These are phyloP conservation scores for Trypanosoma platydactyli DNA, from an alignment of 208 protist species.

Conservation along the genomic window DNA sequence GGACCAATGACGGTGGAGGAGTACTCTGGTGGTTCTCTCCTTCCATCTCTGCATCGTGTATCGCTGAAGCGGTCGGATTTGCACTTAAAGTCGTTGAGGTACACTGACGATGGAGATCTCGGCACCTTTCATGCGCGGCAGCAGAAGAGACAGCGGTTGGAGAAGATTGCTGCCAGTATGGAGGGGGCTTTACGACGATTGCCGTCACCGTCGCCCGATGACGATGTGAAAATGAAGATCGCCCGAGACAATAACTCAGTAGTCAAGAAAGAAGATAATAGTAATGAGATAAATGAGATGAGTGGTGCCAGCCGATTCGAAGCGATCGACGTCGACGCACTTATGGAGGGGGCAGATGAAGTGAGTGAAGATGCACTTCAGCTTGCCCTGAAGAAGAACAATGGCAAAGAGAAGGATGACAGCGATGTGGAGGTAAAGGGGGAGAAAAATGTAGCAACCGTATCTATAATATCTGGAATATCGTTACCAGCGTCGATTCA, in stretches of 20 bases:
- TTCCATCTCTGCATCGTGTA: conserved; percentile 67
- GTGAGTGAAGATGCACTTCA: conserved; percentile 19
- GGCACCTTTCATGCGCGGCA: conserved; percentile 38
- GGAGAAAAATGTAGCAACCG: conserved; percentile 11
- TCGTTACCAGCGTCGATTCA: conserved; percentile 50
- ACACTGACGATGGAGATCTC: conserved; percentile 66
- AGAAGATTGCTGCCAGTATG: conserved; percentile 40
- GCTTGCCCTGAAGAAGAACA: conserved; percentile 11
- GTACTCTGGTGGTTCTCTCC: conserved; percentile 63
- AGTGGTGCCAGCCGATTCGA: conserved; percentile 9
- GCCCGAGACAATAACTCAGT: background rate
- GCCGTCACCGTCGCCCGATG: background rate
- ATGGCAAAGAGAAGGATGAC: background rate
- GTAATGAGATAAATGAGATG: conserved; percentile 9
- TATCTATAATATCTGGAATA: conserved; percentile 42
- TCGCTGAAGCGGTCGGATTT: conserved; percentile 60
- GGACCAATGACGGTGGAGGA: conserved; percentile 29
- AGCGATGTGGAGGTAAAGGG: conserved; percentile 1
- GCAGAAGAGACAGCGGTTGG: conserved; percentile 50
- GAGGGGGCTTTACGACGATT: conserved; percentile 17
- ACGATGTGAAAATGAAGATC: conserved; percentile 6
- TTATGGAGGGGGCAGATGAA: conserved; percentile 72
- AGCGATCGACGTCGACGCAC: conserved; percentile 75
- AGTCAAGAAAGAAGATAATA: conserved; percentile 10
- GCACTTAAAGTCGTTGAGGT: conserved; percentile 49